Conservation (phyloP, 2,329 filamentous ascomycete genomes). For the Trichoderma gracile region DNA sequence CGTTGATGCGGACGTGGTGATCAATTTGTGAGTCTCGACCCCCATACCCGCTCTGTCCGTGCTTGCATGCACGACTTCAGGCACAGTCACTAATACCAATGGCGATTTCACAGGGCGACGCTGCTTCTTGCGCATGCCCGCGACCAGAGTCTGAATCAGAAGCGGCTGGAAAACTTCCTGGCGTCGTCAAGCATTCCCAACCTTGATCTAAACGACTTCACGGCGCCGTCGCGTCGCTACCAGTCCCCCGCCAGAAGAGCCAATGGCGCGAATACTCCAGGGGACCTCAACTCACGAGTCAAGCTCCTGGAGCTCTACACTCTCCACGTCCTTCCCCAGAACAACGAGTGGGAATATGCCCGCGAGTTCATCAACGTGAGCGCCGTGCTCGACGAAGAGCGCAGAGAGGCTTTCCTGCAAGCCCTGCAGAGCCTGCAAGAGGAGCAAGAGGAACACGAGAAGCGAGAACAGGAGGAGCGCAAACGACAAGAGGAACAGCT, state of each 20-base stretch:
- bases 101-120: slow-evolving; percentile 67
- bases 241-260: slow-evolving; percentile 50
- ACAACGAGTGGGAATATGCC: slow-evolving; percentile 95
- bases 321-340: slow-evolving; percentile 88
- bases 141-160: slow-evolving; percentile 80
- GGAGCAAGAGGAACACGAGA: slow-evolving; percentile 73
- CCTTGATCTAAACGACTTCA: slow-evolving; percentile 66
- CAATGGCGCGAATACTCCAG: slow-evolving; percentile 76
- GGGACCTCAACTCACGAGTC: slow-evolving; percentile 79
- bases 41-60: not conserved
- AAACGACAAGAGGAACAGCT: slow-evolving; percentile 58
- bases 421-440: slow-evolving; percentile 82
- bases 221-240: slow-evolving; percentile 43
- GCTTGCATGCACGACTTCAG: not conserved
- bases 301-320: slow-evolving; percentile 96
- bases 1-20: slow-evolving; percentile 92
- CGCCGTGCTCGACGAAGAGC: slow-evolving; percentile 87
- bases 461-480: slow-evolving; percentile 61
- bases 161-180: slow-evolving; percentile 84
- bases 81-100: not conserved
- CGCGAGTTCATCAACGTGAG: slow-evolving; percentile 85
- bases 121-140: slow-evolving; percentile 87
- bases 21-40: slow-evolving; percentile 66
- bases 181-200: slow-evolving; percentile 72
- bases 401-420: slow-evolving; percentile 83